Percentiles rank a stretch among this genome's conserved stretches.
These are phyloP conservation scores for Eimeria brunetti DNA, from an alignment of 169 alveolate species.

Conservation along the genomic window DNA sequence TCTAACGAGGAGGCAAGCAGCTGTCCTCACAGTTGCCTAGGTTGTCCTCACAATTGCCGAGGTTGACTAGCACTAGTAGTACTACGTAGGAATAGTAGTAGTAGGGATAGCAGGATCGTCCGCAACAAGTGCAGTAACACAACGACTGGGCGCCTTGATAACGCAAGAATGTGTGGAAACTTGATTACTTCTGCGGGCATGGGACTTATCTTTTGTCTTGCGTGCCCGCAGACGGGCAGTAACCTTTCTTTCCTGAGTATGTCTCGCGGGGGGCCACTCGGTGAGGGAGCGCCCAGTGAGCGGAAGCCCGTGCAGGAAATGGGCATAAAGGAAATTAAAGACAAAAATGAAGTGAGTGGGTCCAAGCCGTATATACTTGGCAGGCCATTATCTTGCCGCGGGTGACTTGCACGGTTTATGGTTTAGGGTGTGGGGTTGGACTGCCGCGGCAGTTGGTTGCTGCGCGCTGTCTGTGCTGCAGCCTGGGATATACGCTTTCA, in stretches of 20 bases:
- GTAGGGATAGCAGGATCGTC: not conserved
- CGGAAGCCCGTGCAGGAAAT: conserved; percentile 67
- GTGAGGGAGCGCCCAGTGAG: conserved; percentile 35
- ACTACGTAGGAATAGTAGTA: not conserved
- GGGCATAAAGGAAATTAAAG: conserved; percentile 32
- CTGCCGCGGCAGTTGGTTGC: not conserved
- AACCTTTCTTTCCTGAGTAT: conserved; percentile 40
- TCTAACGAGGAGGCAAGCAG: not conserved
- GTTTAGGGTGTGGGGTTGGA: not conserved
- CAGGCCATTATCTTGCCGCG: not conserved
- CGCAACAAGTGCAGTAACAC: not conserved
- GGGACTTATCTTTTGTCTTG: not conserved
- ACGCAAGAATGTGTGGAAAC: not conserved
- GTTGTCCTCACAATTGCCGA: not conserved
- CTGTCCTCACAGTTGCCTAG: not conserved
- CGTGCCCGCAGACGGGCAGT: conserved; percentile 48
- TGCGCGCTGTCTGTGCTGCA: not conserved
- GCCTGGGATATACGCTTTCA: conserved; percentile 52
- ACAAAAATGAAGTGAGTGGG: conserved; percentile 32
- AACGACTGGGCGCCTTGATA: not conserved
- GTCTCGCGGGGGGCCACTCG: conserved; percentile 20
- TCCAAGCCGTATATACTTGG: not conserved
- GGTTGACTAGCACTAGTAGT: not conserved
- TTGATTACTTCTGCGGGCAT: not conserved
- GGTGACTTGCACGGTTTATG: not conserved